Conservation (phyloP, 352 stramenopile species). For the Albugo laibachii region DNA sequence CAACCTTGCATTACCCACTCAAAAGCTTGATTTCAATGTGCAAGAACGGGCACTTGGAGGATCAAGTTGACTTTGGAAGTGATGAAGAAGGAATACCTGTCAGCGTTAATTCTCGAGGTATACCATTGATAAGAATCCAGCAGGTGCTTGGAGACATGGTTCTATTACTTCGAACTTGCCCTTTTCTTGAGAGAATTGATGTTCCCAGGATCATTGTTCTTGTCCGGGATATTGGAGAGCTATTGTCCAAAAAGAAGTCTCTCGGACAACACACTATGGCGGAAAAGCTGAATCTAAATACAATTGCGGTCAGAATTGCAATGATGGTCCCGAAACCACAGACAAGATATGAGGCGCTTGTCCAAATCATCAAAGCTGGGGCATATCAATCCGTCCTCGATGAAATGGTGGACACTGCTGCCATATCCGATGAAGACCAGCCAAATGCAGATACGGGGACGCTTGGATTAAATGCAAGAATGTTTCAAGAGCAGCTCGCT, state of each 20-base stretch:
- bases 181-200: slow-evolving; percentile 38
- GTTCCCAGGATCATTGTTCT: slow-evolving; percentile 24
- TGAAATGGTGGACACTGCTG: slow-evolving; percentile 17
- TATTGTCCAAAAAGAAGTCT: slow-evolving; percentile 6
- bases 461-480: slow-evolving; percentile 2
- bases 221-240: slow-evolving; percentile 16
- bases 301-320: slow-evolving; percentile 23
- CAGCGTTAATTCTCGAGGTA: slow-evolving; percentile 1
- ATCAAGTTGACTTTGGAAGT: neutral
- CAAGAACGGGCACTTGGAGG: neutral
- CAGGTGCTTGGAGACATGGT: slow-evolving; percentile 17
- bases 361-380: slow-evolving; percentile 20
- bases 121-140: neutral
- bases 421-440: slow-evolving; percentile 2
- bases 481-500: slow-evolving; percentile 15
- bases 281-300: slow-evolving; percentile 13
- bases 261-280: slow-evolving; percentile 4
- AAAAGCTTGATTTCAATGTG: slow-evolving; percentile 1
- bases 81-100: neutral
- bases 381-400: slow-evolving; percentile 20
- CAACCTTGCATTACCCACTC: slow-evolving; percentile 14
- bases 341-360: slow-evolving; percentile 17
- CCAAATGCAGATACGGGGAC: neutral
- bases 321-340: slow-evolving; percentile 21
- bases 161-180: slow-evolving; percentile 22